Base-by-base conservation (phyloP, 1,139 yeast species). In the Yamadazyma kanchanaburiensis region DNA sequence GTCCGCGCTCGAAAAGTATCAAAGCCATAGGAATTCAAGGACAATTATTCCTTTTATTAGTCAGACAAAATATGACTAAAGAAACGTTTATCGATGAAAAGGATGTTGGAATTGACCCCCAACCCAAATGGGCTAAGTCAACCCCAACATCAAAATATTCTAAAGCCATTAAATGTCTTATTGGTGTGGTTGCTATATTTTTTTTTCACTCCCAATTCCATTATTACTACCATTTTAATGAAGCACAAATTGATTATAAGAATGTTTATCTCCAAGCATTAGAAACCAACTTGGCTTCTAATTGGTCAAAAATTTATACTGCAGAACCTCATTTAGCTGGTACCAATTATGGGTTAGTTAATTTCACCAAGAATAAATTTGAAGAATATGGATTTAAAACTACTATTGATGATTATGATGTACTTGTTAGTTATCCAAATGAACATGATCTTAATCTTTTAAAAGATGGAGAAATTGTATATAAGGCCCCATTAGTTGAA, bases 281-380 rank as follows among this genome's bases (percentile, higher is more conserved):
- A 27, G 56, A 62, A 21, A 55, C 64, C n/a, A 77, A 77, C 44
- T 49, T 56, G 17, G 80, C 81, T 3, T 58, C 65, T 1, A 58
- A 73, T 30, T 76, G 82, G 82, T 60, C 74, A 3, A 45, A 64
- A 34, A 61, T 55, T 20, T 82, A 79, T 46, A 77, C 87, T 4
- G 48, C 67, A 10, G 74, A 70, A 30, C 74, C 83, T 2, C 94
- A 84, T 50, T 60, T 84, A 36, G 87, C 91, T 1, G 95, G 94
- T 7, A 73, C 80, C 22, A 80, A 79, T 47, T 57, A 61, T 32
- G 76, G 63, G 9, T 60, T 82, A 37, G 91, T 77, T 12, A 64
- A 81, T 30, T 85, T 81, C 73, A 82, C 94, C 6, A 60, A 63
- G 24, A 58, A 60, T 5, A 77, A 78, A 49, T 80, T 80, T 45